phyloP scores from a whole-genome alignment of 2,329 filamentous ascomycete species.

The Exophiala sp. region DNA sequence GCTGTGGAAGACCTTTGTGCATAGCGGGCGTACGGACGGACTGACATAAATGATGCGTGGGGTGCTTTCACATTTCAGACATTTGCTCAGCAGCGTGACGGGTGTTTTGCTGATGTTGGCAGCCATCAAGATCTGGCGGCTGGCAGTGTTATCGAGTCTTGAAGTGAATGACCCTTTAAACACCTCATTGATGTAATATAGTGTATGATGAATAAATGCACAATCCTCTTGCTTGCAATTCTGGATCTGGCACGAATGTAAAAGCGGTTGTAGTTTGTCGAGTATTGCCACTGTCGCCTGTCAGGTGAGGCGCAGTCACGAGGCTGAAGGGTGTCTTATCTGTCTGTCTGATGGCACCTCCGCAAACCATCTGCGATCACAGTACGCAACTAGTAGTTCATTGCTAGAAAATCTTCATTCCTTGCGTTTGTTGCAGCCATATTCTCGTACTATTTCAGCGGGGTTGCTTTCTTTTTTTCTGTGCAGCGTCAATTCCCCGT shows the following conservation, averaged over 20 bases:
- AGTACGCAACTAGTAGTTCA: neutral
- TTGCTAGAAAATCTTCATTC: neutral
- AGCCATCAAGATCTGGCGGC: neutral
- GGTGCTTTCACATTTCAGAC: neutral
- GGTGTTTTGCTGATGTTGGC: conserved; percentile 1
- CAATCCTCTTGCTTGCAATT: neutral
- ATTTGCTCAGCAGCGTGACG: conserved; percentile 1
- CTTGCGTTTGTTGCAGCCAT: neutral
- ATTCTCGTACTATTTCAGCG: no score
- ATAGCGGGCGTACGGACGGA: conserved; percentile 23
- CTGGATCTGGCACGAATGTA: neutral
- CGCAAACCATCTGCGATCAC: neutral
- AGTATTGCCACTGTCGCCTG: neutral
- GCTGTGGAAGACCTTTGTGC: conserved; percentile 13
- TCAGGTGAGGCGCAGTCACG: neutral
- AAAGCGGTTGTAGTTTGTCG: neutral
- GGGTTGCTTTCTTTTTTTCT: neutral
- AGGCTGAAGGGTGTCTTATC: neutral
- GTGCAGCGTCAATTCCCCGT: neutral
- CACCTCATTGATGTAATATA: conserved; percentile 16
- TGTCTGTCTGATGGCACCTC: neutral
- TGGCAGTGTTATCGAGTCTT: neutral
- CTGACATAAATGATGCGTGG: conserved; percentile 9
- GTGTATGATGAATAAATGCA: conserved; percentile 15
- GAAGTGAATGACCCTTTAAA: conserved; percentile 1